Conservation (phyloP, 768 basidiomycete genomes). For the Botryobasidium botryosum region DNA sequence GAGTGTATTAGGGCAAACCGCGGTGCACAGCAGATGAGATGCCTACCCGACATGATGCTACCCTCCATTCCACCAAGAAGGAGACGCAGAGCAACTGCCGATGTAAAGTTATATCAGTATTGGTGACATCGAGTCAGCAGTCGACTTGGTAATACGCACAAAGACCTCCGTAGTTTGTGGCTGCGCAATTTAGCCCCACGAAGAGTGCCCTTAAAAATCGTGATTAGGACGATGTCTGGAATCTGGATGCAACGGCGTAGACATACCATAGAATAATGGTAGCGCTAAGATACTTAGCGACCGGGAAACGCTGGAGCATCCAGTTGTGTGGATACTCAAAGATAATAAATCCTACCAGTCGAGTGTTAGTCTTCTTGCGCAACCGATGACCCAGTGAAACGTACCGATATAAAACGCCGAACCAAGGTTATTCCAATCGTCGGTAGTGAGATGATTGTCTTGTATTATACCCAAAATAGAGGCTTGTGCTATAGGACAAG, state of each 20-base stretch:
- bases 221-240: not conserved
- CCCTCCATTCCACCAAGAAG: constrained; percentile 15
- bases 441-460: constrained; percentile 12
- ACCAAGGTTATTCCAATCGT: constrained; percentile 12
- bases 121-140: not conserved
- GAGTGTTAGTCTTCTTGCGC: too few relatives aligned
- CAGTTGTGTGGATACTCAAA: constrained; percentile 13
- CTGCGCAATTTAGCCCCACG: constrained; percentile 14
- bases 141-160: constrained; percentile 10
- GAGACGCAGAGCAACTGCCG: constrained; percentile 12
- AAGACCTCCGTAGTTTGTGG: constrained; percentile 15
- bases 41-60: constrained; percentile 8
- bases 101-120: not conserved
- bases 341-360: constrained; percentile 10
- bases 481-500: too few relatives aligned
- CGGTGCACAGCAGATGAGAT: not conserved
- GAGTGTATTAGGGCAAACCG: not conserved
- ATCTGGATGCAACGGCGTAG: too few relatives aligned
- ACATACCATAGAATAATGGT: constrained; percentile 15
- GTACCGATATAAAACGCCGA: constrained; percentile 10
- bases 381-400: too few relatives aligned
- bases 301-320: constrained; percentile 14
- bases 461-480: constrained; percentile 13
- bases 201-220: constrained; percentile 3
- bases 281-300: constrained; percentile 13